phyloP scores from a whole-genome alignment of 495 filamentous ascomycete genomes.

The Hypoxylon fragiforme region DNA sequence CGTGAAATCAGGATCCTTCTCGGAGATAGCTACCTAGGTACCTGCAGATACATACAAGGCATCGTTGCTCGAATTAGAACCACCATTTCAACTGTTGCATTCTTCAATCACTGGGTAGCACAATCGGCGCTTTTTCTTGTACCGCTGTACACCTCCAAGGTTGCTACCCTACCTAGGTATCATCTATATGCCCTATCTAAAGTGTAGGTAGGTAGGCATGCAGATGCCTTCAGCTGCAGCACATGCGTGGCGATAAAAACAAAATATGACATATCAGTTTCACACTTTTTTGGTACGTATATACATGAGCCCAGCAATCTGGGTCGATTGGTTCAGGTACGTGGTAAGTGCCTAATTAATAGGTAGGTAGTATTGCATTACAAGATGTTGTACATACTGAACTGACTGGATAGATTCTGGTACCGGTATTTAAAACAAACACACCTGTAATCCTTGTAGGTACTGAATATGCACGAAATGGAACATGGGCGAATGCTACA shows the following conservation, averaged over 20 bases:
- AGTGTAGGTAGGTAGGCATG: no score
- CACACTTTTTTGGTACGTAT: no score
- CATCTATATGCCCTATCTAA: constrained; percentile 12
- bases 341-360: not conserved
- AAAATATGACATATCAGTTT: no score
- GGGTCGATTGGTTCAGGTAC: not conserved
- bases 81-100: not conserved
- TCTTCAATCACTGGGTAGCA: not conserved
- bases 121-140: constrained; percentile 19
- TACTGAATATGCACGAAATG: no score
- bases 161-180: not conserved
- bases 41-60: not conserved
- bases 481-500: not conserved
- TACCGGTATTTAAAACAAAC: no score
- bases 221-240: no score
- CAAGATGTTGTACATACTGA: no score
- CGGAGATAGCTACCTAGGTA: constrained; percentile 2
- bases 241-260: no score
- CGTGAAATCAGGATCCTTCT: constrained; percentile 5
- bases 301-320: not conserved
- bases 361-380: no score
- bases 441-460: no score
- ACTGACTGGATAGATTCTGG: not conserved
- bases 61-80: not conserved
- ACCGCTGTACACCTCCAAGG: constrained; percentile 1